Percentiles rank a stretch among this genome's conserved stretches.
phyloP scores from a whole-genome alignment of 2,329 filamentous ascomycete species.

The Colletotrichum lindemuthianum region DNA sequence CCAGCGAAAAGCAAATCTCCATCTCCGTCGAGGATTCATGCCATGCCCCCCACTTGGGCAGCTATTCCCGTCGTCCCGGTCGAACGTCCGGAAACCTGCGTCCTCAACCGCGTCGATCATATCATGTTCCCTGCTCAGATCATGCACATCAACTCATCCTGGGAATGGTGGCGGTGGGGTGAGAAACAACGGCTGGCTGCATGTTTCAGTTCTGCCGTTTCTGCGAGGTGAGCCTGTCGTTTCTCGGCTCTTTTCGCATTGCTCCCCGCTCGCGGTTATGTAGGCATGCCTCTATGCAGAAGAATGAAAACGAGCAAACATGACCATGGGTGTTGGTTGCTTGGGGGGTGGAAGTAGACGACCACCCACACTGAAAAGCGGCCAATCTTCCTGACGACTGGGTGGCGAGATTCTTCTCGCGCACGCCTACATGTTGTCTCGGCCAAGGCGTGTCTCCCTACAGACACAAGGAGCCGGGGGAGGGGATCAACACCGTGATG shows the following conservation, averaged over 20 bases:
- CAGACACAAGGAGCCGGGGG: too few species aligned
- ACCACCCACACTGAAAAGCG: too few species aligned
- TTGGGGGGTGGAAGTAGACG: too few species aligned
- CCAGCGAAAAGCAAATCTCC: conserved; percentile 1
- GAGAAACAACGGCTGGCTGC: conserved; percentile 6
- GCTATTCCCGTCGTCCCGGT: not conserved
- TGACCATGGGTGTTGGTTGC: too few species aligned
- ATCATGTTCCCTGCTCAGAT: conserved; percentile 1
- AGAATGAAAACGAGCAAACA: too few species aligned
- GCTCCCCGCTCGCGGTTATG: not conserved
- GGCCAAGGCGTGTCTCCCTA: too few species aligned
- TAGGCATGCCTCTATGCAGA: not conserved
- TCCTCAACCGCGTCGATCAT: conserved; percentile 9
- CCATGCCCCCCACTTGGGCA: not conserved
- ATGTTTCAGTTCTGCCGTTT: conserved; percentile 14
- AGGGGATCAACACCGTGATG: too few species aligned
- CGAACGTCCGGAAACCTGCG: not conserved
- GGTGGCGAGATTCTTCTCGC: too few species aligned
- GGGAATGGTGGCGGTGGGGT: not conserved
- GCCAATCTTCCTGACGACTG: too few species aligned
- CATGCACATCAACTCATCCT: conserved; percentile 8
- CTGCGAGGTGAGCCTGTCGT: conserved; percentile 7
- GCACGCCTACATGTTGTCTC: too few species aligned
- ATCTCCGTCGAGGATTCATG: conserved; percentile 29
- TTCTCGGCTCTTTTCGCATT: conserved; percentile 3